phyloP scores from a whole-genome alignment of 768 basidiomycete genomes.

The Cantharellus anzutake region DNA sequence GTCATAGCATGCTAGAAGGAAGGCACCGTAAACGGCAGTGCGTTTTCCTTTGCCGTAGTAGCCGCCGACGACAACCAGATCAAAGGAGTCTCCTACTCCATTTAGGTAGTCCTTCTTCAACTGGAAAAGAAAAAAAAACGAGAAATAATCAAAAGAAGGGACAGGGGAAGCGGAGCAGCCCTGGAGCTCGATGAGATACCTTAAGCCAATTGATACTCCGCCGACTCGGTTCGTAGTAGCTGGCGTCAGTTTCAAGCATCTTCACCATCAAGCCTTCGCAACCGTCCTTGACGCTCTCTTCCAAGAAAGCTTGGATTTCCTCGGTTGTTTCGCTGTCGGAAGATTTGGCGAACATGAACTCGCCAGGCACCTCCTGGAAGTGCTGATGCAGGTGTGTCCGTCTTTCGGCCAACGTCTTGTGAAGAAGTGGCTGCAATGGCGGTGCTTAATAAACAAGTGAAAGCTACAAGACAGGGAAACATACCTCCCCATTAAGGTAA shows the following conservation, averaged over 20 bases:
- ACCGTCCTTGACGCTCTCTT: conserved; percentile 93
- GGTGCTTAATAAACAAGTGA: background rate
- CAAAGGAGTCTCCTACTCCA: conserved; percentile 91
- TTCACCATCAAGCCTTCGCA: conserved; percentile 99
- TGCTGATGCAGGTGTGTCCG: conserved; percentile 58
- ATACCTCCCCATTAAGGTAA: conserved; percentile 91
- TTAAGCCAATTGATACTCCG: conserved; percentile 97
- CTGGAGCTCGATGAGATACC: conserved; percentile 25
- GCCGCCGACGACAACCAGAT: conserved; percentile 92
- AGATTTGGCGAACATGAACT: conserved; percentile 85
- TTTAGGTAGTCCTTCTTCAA: conserved; percentile 97
- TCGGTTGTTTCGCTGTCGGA: conserved; percentile 80
- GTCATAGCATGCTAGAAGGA: conserved; percentile 94
- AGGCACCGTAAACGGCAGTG: conserved; percentile 93
- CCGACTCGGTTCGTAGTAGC: conserved; percentile 89
- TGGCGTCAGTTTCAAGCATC: conserved; percentile 83
- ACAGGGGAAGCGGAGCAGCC: too few relatives aligned
- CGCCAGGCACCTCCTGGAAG: conserved; percentile 66
- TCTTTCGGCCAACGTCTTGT: conserved; percentile 52
- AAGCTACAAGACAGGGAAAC: conserved; percentile 11
- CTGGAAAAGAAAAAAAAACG: conserved; percentile 22
- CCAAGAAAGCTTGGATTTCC: conserved; percentile 86
- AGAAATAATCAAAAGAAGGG: background rate
- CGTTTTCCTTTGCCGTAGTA: conserved; percentile 98
- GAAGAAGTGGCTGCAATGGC: conserved; percentile 52